A percentile compares a stretch with the other conserved stretches of the same genome.
Conservation (phyloP, 257 asterid species). For the Nicotiana paniculata region DNA sequence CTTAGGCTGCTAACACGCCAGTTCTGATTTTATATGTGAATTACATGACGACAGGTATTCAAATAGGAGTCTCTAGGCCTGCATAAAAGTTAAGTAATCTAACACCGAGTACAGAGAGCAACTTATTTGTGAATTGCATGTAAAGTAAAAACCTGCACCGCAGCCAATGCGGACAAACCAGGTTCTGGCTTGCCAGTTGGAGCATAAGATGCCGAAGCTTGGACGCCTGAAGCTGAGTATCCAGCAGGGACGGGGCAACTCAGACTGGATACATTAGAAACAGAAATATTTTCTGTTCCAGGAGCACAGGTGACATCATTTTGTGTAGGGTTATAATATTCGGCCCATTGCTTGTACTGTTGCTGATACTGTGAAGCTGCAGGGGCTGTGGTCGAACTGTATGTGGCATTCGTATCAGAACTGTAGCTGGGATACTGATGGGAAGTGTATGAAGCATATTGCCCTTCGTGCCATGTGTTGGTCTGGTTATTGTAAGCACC, state of each 20-base stretch:
- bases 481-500: slow-evolving; percentile 64
- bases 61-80: neutral
- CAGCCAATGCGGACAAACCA: slow-evolving; percentile 42
- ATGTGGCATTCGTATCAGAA: slow-evolving; percentile 60
- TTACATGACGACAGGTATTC: neutral
- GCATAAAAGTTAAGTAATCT: neutral
- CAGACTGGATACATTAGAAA: slow-evolving; percentile 45
- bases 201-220: slow-evolving; percentile 49
- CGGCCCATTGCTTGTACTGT: slow-evolving; percentile 88
- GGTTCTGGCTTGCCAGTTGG: slow-evolving; percentile 64
- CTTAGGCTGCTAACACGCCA: neutral
- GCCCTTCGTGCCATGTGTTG: slow-evolving; percentile 83
- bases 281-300: slow-evolving; percentile 83
- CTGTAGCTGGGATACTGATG: slow-evolving; percentile 73
- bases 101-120: neutral
- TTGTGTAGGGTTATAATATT: slow-evolving; percentile 78
- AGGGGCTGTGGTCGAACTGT: slow-evolving; percentile 56
- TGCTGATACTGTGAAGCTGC: slow-evolving; percentile 66
- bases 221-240: slow-evolving; percentile 51
- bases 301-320: slow-evolving; percentile 99
- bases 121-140: slow-evolving; percentile 3
- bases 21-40: neutral
- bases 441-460: slow-evolving; percentile 56
- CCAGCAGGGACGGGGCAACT: slow-evolving; percentile 58
- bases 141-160: slow-evolving; percentile 59